A percentile compares a stretch with the other conserved stretches of the same genome.
phyloP scores from a whole-genome alignment of 2,329 filamentous ascomycete genomes.

The Akanthomyces uredinophilus region DNA sequence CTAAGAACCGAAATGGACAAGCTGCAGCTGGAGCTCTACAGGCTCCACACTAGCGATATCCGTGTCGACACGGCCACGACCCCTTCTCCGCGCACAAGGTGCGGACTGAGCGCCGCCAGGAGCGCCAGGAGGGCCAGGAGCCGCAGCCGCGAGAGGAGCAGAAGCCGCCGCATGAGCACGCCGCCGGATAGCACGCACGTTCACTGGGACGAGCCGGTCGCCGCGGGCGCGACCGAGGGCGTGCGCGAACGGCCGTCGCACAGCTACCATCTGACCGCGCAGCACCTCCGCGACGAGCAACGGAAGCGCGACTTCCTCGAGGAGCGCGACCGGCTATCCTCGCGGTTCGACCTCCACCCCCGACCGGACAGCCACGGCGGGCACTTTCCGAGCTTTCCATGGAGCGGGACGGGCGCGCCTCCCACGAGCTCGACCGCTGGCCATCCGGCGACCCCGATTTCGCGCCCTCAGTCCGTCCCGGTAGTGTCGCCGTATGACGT shows the following conservation, averaged over 20 bases:
- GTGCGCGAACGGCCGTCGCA: not conserved
- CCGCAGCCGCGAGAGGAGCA: not conserved
- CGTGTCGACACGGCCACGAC: too few species aligned
- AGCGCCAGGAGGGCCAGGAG: not conserved
- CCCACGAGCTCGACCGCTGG: not conserved
- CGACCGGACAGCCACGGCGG: not conserved
- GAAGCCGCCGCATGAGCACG: not conserved
- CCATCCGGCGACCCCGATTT: not conserved
- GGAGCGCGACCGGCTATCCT: not conserved
- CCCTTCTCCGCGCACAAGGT: too few species aligned
- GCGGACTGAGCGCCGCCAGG: not conserved
- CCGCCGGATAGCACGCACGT: not conserved
- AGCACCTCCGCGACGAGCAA: not conserved
- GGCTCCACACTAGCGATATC: too few species aligned
- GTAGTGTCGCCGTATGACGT: not conserved
- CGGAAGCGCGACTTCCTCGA: not conserved
- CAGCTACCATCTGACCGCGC: not conserved
- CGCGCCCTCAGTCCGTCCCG: not conserved
- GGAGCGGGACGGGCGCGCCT: not conserved
- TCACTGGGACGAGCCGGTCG: not conserved
- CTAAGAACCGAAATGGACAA: too few species aligned
- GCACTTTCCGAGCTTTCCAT: not conserved
- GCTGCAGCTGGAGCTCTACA: too few species aligned
- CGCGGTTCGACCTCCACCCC: not conserved
- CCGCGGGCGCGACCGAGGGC: not conserved